phyloP scores from a whole-genome alignment of 2,329 filamentous ascomycete genomes.

The Talaromyces sp. region DNA sequence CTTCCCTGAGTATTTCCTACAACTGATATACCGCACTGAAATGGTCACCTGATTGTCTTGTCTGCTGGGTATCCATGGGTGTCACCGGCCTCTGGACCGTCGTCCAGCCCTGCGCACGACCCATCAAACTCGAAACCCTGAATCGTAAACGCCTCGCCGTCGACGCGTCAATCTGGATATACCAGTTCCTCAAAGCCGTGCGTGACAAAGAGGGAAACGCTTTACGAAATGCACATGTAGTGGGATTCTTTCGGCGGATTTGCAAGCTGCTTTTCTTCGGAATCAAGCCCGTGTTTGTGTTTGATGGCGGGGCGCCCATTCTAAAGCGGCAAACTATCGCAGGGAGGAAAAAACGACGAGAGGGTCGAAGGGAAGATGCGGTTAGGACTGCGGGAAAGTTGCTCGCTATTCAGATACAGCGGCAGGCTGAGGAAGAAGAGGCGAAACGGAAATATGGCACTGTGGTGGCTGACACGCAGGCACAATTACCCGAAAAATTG shows the following conservation, averaged over 20 bases:
- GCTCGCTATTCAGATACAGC: slow-evolving; percentile 89
- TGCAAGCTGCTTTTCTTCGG: slow-evolving; percentile 97
- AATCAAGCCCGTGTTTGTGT: slow-evolving; percentile 94
- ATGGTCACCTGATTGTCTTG: background rate
- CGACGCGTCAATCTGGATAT: slow-evolving; percentile 99
- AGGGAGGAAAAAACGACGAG: slow-evolving; percentile 68
- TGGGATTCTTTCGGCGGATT: slow-evolving; percentile 96
- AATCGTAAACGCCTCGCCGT: slow-evolving; percentile 95
- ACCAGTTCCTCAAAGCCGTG: slow-evolving; percentile 97
- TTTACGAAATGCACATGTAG: slow-evolving; percentile 87
- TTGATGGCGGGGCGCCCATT: slow-evolving; percentile 87
- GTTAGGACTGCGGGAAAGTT: slow-evolving; percentile 84
- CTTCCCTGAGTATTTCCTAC: background rate
- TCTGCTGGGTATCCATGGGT: slow-evolving; percentile 60
- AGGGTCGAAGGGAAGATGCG: slow-evolving; percentile 89
- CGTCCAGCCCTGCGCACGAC: slow-evolving; percentile 87
- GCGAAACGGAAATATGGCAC: slow-evolving; percentile 49
- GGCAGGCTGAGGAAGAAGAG: slow-evolving; percentile 77
- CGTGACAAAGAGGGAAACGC: slow-evolving; percentile 98
- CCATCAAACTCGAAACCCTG: slow-evolving; percentile 91
- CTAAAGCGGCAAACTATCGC: slow-evolving; percentile 89
- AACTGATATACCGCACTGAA: too few relatives aligned
- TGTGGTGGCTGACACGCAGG: slow-evolving; percentile 34
- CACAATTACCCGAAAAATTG: slow-evolving; percentile 64
- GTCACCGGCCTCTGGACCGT: slow-evolving; percentile 98